Conservation (phyloP, 805 yeast genomes). For the Candida nitratophila region DNA sequence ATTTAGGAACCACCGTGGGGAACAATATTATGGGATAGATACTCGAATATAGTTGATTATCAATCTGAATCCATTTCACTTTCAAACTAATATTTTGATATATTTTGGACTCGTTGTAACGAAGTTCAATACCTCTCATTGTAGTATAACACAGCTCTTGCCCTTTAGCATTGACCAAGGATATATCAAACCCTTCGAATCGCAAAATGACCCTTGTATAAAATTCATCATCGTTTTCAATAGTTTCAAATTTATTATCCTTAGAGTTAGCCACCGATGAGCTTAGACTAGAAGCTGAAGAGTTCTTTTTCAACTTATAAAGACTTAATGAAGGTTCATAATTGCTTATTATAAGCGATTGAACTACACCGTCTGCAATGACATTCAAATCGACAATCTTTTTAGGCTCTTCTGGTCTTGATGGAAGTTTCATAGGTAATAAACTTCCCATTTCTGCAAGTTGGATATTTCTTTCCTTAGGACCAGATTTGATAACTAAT, state of each 20-base stretch:
- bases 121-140: constrained; percentile 69
- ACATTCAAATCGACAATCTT: constrained; percentile 80
- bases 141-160: constrained; percentile 85
- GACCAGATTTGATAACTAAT: constrained; percentile 62
- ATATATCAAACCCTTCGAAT: constrained; percentile 82
- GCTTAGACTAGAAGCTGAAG: constrained; percentile 17
- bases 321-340: constrained; percentile 74
- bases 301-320: constrained; percentile 45
- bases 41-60: constrained; percentile 85
- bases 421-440: constrained; percentile 75
- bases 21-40: constrained; percentile 81
- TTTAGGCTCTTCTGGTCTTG: constrained; percentile 28
- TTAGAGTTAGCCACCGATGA: constrained; percentile 20
- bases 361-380: constrained; percentile 94
- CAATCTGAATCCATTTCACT: constrained; percentile 91
- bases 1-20: constrained; percentile 85
- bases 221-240: constrained; percentile 46
- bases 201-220: constrained; percentile 48
- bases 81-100: constrained; percentile 76
- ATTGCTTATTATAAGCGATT: constrained; percentile 75
- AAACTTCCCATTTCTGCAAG: constrained; percentile 90
- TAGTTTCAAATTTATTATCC: constrained; percentile 47
- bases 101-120: constrained; percentile 76
- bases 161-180: constrained; percentile 61
- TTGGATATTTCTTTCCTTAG: constrained; percentile 71